Base-by-base conservation (phyloP, 805 yeast genomes). In the Candida nanaspora region DNA sequence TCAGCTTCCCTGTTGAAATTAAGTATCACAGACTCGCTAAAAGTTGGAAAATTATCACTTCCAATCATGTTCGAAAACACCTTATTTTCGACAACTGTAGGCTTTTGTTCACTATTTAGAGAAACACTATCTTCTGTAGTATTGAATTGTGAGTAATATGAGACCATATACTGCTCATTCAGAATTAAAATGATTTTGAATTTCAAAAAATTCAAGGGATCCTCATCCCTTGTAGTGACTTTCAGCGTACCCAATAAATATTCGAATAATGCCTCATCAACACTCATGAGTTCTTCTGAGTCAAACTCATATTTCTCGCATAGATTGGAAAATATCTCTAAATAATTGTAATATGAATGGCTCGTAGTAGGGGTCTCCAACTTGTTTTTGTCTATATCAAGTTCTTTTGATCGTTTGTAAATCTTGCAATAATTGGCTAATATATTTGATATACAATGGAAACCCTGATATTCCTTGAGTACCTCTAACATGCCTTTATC, bases 81-180 rank as follows among this genome's bases (percentile, higher is more conserved):
- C 43, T 72, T 73, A 50, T 79, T 74, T 16, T 40, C 46, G 1
- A 45, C 45, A n/a, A n/a, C n/a, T n/a, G n/a, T n/a, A n/a, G n/a
- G n/a, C n/a, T n/a, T n/a, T n/a, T n/a, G n/a, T n/a, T n/a, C n/a
- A n/a, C n/a, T n/a, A n/a, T n/a, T n/a, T n/a, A n/a, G n/a, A n/a
- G n/a, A n/a, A n/a, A n/a, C n/a, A n/a, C n/a, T n/a, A n/a, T n/a
- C n/a, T n/a, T n/a, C n/a, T n/a, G n/a, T n/a, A n/a, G n/a, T n/a
- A n/a, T n/a, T n/a, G n/a, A n/a, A 8, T 16, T 28, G 16, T 22
- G 53, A 69, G 51, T 48, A 70, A 58, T 49, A 67, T 46, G 76
- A 63, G 31, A 86, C 82, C 81, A 89, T 77, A 59, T 78, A 89
- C 60, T 89, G 96, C 56, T 89, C 96, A 60, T 89, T 89, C 21